phyloP scores from a whole-genome alignment of 1,284 basidiomycete genomes.

The Ceratobasidium sp. region DNA sequence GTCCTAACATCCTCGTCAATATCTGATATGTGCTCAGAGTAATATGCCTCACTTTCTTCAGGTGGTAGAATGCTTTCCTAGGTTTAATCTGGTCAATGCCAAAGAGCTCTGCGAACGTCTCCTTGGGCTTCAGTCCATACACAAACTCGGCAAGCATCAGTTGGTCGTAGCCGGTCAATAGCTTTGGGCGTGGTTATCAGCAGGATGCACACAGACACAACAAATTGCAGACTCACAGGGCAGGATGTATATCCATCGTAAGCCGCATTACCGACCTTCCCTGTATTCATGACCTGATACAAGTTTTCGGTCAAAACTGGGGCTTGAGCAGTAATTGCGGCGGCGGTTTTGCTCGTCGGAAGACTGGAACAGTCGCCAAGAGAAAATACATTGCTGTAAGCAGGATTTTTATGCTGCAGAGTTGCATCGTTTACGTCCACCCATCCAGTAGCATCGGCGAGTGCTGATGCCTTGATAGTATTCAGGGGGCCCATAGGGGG shows the following conservation, averaged over 20 bases:
- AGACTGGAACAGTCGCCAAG: conserved; percentile 87
- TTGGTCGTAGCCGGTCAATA: conserved; percentile 84
- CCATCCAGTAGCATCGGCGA: conserved; percentile 86
- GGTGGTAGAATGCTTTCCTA: conserved; percentile 80
- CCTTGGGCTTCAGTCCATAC: conserved; percentile 86
- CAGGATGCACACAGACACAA: conserved; percentile 15
- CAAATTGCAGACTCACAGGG: conserved; percentile 63
- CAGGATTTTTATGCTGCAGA: conserved; percentile 81
- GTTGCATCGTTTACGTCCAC: conserved; percentile 85
- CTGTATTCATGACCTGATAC: conserved; percentile 74
- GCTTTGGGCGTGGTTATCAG: conserved; percentile 53
- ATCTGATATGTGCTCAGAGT: background rate
- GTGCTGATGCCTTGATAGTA: conserved; percentile 78
- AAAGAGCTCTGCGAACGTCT: conserved; percentile 75
- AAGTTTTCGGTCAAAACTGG: conserved; percentile 95
- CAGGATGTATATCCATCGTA: conserved; percentile 90
- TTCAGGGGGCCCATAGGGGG: conserved; percentile 92
- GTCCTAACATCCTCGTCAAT: conserved; percentile 57
- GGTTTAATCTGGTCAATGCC: conserved; percentile 73
- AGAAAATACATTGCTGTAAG: conserved; percentile 52
- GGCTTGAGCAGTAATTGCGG: conserved; percentile 89
- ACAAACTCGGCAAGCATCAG: conserved; percentile 86
- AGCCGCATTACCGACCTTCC: conserved; percentile 67
- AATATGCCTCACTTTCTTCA: conserved; percentile 73
- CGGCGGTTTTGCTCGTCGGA: conserved; percentile 95